Conservation (phyloP, 176 grass and related monocot genomes). For the Oryza longistaminata region DNA sequence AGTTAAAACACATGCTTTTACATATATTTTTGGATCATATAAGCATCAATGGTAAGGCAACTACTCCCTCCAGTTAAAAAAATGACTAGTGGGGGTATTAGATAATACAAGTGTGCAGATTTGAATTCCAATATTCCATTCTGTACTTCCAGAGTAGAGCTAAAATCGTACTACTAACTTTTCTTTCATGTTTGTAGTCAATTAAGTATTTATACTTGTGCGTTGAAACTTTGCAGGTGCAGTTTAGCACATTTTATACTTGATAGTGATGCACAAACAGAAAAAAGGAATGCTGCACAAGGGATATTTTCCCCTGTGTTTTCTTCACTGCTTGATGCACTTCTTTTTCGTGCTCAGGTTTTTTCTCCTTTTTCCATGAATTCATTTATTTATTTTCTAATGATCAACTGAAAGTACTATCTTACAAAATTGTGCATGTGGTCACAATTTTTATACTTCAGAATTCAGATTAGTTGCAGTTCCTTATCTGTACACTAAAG, state of each 20-base stretch:
- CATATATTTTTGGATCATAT: constrained; percentile 2
- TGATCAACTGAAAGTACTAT: constrained; percentile 19
- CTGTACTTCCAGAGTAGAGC: constrained; percentile 24
- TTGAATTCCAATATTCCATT: constrained; percentile 17
- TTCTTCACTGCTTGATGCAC: constrained; percentile 79
- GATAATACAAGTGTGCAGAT: background rate
- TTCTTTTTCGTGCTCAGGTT: constrained; percentile 86
- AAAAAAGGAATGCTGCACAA: constrained; percentile 54
- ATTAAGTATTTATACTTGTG: constrained; percentile 31
- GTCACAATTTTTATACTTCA: constrained; percentile 20
- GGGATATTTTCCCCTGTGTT: constrained; percentile 78
- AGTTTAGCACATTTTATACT: constrained; percentile 84
- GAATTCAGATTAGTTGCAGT: background rate
- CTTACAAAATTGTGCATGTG: constrained; percentile 2
- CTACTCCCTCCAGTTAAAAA: background rate
- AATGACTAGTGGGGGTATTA: background rate
- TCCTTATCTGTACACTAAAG: background rate
- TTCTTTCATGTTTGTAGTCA: background rate
- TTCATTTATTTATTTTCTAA: constrained; percentile 18
- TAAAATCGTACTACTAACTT: constrained; percentile 13
- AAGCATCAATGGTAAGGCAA: background rate
- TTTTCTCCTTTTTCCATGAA: constrained; percentile 26
- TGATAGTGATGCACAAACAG: constrained; percentile 51
- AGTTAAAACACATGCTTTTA: background rate
- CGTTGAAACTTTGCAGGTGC: constrained; percentile 67